phyloP scores from a whole-genome alignment of 2,329 filamentous ascomycete species.

The Gremmenia infestans region DNA sequence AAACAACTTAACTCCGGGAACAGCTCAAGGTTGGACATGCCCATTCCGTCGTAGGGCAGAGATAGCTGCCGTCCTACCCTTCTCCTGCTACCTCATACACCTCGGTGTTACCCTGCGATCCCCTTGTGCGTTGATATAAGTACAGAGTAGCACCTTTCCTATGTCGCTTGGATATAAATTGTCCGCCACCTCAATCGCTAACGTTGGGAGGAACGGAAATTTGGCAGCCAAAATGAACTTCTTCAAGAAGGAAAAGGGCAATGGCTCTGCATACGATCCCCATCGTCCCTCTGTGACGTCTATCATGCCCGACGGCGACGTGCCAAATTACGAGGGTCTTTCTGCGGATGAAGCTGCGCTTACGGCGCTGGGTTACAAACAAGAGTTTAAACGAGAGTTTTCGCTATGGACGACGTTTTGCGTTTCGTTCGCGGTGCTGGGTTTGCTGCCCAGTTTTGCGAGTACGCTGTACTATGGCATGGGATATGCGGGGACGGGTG shows the following conservation, averaged over 20 bases:
- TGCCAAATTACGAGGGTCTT: constrained; percentile 41
- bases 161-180: no score
- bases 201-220: not conserved
- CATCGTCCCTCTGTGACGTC: constrained; percentile 41
- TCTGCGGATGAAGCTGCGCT: constrained; percentile 55
- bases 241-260: constrained; percentile 11
- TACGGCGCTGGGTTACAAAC: constrained; percentile 53
- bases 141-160: not conserved
- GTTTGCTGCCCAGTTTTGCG: constrained; percentile 65
- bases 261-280: constrained; percentile 6
- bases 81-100: not conserved
- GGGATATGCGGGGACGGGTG: constrained; percentile 52
- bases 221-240: not conserved
- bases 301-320: constrained; percentile 43
- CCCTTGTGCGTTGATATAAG: not conserved
- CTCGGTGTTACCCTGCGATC: not conserved
- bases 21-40: constrained; percentile 15
- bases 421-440: constrained; percentile 68
- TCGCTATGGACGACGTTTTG: constrained; percentile 70
- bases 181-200: not conserved
- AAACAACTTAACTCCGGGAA: constrained; percentile 7
- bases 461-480: constrained; percentile 68
- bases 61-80: constrained; percentile 16
- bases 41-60: constrained; percentile 7
- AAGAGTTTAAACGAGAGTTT: constrained; percentile 59